Evolutionary conservation across 371 early-diverging fungal genomes (phyloP).

Genomic region (Mucor racemosus): DNA sequence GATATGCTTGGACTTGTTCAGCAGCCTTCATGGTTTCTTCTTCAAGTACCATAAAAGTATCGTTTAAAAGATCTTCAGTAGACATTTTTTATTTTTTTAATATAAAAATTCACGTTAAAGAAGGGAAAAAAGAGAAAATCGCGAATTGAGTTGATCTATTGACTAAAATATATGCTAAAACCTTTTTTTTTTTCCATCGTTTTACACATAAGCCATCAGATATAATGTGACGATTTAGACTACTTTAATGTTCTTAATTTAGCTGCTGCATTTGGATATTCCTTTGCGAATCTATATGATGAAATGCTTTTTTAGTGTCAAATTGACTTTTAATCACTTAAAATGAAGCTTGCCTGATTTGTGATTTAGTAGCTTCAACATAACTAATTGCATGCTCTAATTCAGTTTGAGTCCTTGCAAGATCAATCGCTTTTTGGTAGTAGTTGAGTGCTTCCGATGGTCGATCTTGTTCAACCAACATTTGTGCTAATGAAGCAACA

Average conservation of each 20-base stretch:
- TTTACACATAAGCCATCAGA: conserved; percentile 1
- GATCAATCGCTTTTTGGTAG: conserved; percentile 81
- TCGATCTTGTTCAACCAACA: conserved; percentile 83
- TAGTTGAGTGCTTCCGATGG: conserved; percentile 80
- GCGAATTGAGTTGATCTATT: background rate
- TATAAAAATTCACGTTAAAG: background rate
- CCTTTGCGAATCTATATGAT: conserved; percentile 34
- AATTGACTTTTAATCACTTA: background rate
- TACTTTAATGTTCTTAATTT: conserved; percentile 33
- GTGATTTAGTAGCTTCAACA: conserved; percentile 61
- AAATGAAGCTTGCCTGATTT: conserved; percentile 17
- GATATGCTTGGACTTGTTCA: conserved; percentile 42
- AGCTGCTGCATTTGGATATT: conserved; percentile 47
- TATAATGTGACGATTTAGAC: background rate
- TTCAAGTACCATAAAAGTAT: conserved; percentile 41
- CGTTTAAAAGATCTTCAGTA: conserved; percentile 39
- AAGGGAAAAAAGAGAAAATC: conserved; percentile 4
- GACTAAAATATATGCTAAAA: background rate
- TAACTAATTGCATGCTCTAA: conserved; percentile 82
- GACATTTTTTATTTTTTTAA: conserved; percentile 31
- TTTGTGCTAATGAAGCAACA: conserved; percentile 87
- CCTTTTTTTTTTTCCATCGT: background rate
- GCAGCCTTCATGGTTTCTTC: conserved; percentile 44
- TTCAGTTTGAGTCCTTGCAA: conserved; percentile 89
- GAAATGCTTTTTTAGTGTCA: background rate